Base-by-base conservation (phyloP, 192 early-diverging fungal genomes). In the Coemansia sp. region DNA sequence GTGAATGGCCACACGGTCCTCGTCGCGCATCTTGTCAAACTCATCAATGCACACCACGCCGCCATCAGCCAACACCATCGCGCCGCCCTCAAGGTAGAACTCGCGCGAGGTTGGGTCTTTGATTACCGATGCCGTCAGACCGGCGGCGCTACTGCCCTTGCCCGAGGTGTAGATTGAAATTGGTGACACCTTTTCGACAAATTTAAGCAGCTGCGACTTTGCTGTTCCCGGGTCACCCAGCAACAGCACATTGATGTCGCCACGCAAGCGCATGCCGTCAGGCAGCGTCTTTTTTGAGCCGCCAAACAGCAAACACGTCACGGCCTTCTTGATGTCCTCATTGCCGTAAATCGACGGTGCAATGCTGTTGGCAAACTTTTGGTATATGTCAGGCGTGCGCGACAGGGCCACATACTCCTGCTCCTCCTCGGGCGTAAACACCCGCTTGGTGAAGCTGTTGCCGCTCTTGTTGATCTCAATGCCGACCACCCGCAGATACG, bases 1-100 rank as follows among this genome's bases (percentile, higher is more conserved):
- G 82, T 99, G 97, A 76, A 99, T 99, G 11, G 97, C 96, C 5
- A 99, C 97, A 50, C 96, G 88, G 79, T 99, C 97, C 81, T 98
- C 96, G 49, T 98, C 95, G 64, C 95, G 86, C 97, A 99, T 99
- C 85, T 99, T 99, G 82, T 99, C 97, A 76, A 99, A 99, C 84
- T 99, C 97, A 84, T 99, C 97, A 73, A 99, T 99, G 83, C 97
- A 99, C 39, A 99, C 95, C 49, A 98, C 95, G 71, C 96, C 97
- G 52, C 96, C 94, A 76, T 98, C 96, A 4, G 95, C 95, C 63
- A 99, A 84, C 21, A 99, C 96, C 96, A 99, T 98, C 1, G 97
- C 97, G 35, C 97, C 97, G 59, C 93, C 97, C 81, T 99, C 97
- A 41, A 99, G 82, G 64, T 93, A 92, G 73, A 99, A 99, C 71